These are phyloP conservation scores for Candida frijolesensis DNA, from an alignment of 1,139 yeast genomes.

Conservation along the genomic window DNA sequence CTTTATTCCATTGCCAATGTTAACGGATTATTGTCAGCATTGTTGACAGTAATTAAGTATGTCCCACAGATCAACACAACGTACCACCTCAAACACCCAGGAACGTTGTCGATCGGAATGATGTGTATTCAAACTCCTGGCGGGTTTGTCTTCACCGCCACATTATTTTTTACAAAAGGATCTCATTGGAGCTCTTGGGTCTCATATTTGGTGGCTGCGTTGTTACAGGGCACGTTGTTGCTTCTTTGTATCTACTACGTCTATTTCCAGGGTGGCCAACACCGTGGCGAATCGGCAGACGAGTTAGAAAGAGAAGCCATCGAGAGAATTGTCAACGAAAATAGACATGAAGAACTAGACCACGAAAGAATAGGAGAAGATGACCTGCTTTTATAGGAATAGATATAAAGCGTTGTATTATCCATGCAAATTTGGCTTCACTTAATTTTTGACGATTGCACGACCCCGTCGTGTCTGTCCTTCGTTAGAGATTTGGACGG, in stretches of 20 bases:
- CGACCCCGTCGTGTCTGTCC: neutral
- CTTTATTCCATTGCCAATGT: slow-evolving; percentile 52
- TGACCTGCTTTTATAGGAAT: slow-evolving; percentile 3
- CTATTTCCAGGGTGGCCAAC: slow-evolving; percentile 23
- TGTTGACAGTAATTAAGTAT: slow-evolving; percentile 69
- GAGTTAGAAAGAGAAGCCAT: slow-evolving; percentile 33
- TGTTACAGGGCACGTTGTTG: slow-evolving; percentile 51
- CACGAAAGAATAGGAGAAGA: neutral
- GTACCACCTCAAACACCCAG: slow-evolving; percentile 69
- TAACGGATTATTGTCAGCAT: slow-evolving; percentile 65
- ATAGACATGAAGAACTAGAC: slow-evolving; percentile 16
- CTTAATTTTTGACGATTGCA: neutral
- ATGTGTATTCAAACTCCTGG: slow-evolving; percentile 92
- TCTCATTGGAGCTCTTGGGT: slow-evolving; percentile 89
- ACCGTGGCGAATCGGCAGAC: slow-evolving; percentile 24
- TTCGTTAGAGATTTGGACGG: neutral
- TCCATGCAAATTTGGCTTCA: no score
- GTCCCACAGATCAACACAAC: slow-evolving; percentile 82
- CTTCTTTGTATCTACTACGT: slow-evolving; percentile 42
- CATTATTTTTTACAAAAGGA: slow-evolving; percentile 70
- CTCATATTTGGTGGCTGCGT: slow-evolving; percentile 74
- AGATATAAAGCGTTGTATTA: neutral
- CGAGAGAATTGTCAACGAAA: slow-evolving; percentile 35
- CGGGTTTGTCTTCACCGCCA: slow-evolving; percentile 75
- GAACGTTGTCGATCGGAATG: slow-evolving; percentile 78